phyloP scores from a whole-genome alignment of 2,329 filamentous ascomycete genomes.

The Penicillium sp. region DNA sequence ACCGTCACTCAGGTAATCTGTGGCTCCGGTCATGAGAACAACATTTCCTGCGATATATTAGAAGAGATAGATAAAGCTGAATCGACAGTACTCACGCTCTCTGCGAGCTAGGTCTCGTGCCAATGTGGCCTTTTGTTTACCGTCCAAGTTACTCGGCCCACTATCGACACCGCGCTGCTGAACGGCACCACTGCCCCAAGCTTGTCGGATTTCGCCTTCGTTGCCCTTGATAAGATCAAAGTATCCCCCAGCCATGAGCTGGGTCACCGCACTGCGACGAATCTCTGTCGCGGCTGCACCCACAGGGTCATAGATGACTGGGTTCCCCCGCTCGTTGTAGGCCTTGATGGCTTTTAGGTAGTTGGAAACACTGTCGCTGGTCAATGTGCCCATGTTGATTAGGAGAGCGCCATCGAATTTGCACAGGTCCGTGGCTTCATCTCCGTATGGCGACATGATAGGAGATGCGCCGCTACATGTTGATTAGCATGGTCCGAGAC shows the following conservation, averaged over 20 bases:
- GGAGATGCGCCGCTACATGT: constrained; percentile 70
- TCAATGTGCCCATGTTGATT: constrained; percentile 93
- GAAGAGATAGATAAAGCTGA: not conserved
- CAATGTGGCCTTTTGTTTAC: constrained; percentile 61
- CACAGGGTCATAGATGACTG: constrained; percentile 85
- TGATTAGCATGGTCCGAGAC: constrained; percentile 15
- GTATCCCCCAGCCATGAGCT: constrained; percentile 71
- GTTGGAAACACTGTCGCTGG: constrained; percentile 70
- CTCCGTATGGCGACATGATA: constrained; percentile 89
- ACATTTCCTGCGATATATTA: constrained; percentile 53
- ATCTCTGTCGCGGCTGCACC: constrained; percentile 81
- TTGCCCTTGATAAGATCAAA: constrained; percentile 94
- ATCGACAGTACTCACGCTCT: constrained; percentile 49
- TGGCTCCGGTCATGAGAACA: constrained; percentile 78
- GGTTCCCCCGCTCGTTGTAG: constrained; percentile 76
- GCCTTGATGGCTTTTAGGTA: constrained; percentile 74
- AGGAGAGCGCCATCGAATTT: constrained; percentile 76
- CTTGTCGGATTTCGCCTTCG: constrained; percentile 79
- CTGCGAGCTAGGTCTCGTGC: constrained; percentile 67
- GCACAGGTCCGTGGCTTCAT: constrained; percentile 80
- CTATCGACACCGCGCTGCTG: constrained; percentile 87
- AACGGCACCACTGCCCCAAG: constrained; percentile 59
- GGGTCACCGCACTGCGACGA: constrained; percentile 69
- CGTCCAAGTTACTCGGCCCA: constrained; percentile 56
- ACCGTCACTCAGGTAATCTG: constrained; percentile 79